These are phyloP conservation scores for Pholiota conissans DNA, from an alignment of 768 basidiomycete species.

Conservation along the genomic window DNA sequence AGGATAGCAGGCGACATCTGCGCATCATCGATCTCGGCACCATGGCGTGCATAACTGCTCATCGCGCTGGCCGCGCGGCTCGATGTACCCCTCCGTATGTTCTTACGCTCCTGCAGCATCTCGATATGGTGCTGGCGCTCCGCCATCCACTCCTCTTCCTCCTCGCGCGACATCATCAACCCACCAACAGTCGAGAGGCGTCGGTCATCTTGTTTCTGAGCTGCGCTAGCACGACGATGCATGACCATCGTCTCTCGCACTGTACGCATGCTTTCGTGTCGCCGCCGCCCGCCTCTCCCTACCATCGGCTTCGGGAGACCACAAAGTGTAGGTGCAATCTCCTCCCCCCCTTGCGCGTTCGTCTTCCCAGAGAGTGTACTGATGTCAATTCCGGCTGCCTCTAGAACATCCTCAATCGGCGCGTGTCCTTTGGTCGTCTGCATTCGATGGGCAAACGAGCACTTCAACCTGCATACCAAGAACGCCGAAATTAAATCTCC, in stretches of 20 bases:
- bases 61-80: slow-evolving; percentile 2
- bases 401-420: slow-evolving; percentile 66
- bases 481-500: too few species aligned
- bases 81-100: slow-evolving; percentile 21
- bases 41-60: background rate
- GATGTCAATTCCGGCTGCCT: slow-evolving; percentile 15
- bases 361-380: background rate
- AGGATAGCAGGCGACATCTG: background rate
- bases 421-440: slow-evolving; percentile 71
- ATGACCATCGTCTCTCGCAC: slow-evolving; percentile 1
- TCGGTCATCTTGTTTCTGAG: background rate
- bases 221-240: background rate
- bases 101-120: slow-evolving; percentile 28
- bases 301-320: background rate
- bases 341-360: background rate
- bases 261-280: background rate
- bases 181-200: background rate
- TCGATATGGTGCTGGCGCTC: slow-evolving; percentile 28
- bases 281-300: background rate
- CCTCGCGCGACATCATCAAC: slow-evolving; percentile 23
- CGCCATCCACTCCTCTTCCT: slow-evolving; percentile 33
- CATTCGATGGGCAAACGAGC: slow-evolving; percentile 86
- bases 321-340: background rate
- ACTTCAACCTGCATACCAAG: slow-evolving; percentile 57
- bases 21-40: background rate